Evolutionary conservation across 345 rosid genomes (phyloP).

Genomic region (Aquilaria yunnanensis): DNA sequence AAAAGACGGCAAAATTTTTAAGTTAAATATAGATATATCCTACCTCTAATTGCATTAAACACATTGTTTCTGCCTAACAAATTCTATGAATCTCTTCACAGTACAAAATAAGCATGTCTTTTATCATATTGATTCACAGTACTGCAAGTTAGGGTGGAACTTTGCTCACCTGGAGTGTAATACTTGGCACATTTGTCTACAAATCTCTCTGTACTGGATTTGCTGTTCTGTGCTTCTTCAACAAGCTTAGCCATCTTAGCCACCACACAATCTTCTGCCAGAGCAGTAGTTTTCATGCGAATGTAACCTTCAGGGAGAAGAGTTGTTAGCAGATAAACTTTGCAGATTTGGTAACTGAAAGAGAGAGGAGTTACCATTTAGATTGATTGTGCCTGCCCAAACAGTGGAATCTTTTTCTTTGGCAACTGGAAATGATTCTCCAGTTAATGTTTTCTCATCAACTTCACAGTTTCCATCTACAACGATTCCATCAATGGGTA

Average conservation of each 20-base stretch:
- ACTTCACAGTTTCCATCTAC: constrained; percentile 84
- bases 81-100: no score
- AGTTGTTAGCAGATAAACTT: not conserved
- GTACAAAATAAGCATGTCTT: not conserved
- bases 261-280: constrained; percentile 84
- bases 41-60: no score
- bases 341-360: not conserved
- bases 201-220: constrained; percentile 64
- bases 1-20: no score
- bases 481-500: constrained; percentile 90
- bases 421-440: constrained; percentile 83
- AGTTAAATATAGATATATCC: no score
- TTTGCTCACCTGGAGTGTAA: constrained; percentile 74
- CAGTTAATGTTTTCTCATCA: constrained; percentile 85
- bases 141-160: not conserved
- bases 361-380: constrained; percentile 42
- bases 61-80: no score
- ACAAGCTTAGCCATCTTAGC: constrained; percentile 89
- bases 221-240: constrained; percentile 91
- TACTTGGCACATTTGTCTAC: constrained; percentile 68
- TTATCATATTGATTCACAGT: not conserved
- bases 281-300: constrained; percentile 60
- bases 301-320: constrained; percentile 48
- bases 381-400: constrained; percentile 92
- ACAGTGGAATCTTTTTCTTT: constrained; percentile 62